These are phyloP conservation scores for Neurospora africana DNA, from an alignment of 495 filamentous ascomycete genomes.

Conservation along the genomic window DNA sequence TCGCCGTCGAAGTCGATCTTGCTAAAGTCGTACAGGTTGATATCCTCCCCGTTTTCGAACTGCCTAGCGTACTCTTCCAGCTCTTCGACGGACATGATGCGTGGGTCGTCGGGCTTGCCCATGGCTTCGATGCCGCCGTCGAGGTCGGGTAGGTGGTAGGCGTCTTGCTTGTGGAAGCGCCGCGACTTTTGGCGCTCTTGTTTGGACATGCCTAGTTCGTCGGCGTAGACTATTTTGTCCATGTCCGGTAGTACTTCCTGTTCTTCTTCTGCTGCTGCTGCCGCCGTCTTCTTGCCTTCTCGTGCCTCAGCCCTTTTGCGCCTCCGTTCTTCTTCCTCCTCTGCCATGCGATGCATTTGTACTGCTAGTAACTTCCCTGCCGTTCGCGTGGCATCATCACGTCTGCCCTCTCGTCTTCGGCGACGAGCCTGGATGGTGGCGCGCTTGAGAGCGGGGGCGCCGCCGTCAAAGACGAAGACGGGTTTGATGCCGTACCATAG, in stretches of 20 bases:
- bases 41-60: conserved; percentile 86
- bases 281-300: not conserved
- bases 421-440: conserved; percentile 78
- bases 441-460: conserved; percentile 81
- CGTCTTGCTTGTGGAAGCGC: conserved; percentile 80
- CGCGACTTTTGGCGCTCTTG: conserved; percentile 64
- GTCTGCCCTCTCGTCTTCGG: conserved; percentile 69
- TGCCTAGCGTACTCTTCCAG: conserved; percentile 85
- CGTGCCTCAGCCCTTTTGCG: conserved; percentile 32
- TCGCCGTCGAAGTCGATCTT: conserved; percentile 95
- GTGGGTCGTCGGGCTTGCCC: conserved; percentile 82
- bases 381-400: conserved; percentile 86
- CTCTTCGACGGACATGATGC: conserved; percentile 90
- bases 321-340: conserved; percentile 65
- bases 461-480: conserved; percentile 97
- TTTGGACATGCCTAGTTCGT: conserved; percentile 72
- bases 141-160: conserved; percentile 85
- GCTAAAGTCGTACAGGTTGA: conserved; percentile 96
- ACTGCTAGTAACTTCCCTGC: conserved; percentile 83
- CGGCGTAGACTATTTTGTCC: conserved; percentile 69
- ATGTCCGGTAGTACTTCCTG: conserved; percentile 55
- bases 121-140: conserved; percentile 65
- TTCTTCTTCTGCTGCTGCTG: conserved; percentile 37
- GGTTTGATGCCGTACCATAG: conserved; percentile 93
- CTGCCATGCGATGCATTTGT: conserved; percentile 80